These are phyloP conservation scores for Verticillium longisporum DNA, from an alignment of 2,329 filamentous ascomycete genomes.

Conservation along the genomic window DNA sequence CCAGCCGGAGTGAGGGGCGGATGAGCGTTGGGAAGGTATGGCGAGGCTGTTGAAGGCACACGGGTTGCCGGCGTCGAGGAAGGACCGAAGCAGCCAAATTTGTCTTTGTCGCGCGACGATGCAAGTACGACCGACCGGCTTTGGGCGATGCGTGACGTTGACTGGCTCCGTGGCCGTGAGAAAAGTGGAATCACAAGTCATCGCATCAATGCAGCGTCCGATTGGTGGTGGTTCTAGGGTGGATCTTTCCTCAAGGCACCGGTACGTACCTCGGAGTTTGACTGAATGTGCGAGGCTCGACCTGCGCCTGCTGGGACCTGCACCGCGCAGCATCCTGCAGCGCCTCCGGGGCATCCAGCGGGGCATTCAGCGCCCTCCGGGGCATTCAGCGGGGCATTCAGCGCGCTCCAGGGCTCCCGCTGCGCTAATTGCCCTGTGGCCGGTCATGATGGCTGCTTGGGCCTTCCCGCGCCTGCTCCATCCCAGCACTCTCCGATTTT, in stretches of 20 bases:
- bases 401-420: no score
- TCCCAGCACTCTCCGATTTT: neutral
- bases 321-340: no score
- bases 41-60: constrained; percentile 3
- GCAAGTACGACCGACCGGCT: neutral
- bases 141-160: neutral
- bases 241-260: neutral
- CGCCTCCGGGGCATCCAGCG: no score
- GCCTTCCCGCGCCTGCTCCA: neutral
- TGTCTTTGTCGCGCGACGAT: neutral
- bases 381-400: no score
- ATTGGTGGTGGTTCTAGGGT: neutral
- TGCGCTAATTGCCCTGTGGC: no score
- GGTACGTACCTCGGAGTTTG: neutral
- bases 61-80: neutral
- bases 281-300: no score
- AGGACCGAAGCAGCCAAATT: neutral
- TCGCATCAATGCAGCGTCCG: neutral
- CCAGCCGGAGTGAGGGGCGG: constrained; percentile 5
- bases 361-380: no score
- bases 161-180: neutral
- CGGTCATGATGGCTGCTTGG: neutral
- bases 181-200: neutral
- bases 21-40: neutral
- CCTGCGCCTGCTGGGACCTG: no score